A percentile compares a stretch with the other conserved stretches of the same genome.
phyloP scores from a whole-genome alignment of 2,329 filamentous ascomycete species.

The Phialocephala subalpina region DNA sequence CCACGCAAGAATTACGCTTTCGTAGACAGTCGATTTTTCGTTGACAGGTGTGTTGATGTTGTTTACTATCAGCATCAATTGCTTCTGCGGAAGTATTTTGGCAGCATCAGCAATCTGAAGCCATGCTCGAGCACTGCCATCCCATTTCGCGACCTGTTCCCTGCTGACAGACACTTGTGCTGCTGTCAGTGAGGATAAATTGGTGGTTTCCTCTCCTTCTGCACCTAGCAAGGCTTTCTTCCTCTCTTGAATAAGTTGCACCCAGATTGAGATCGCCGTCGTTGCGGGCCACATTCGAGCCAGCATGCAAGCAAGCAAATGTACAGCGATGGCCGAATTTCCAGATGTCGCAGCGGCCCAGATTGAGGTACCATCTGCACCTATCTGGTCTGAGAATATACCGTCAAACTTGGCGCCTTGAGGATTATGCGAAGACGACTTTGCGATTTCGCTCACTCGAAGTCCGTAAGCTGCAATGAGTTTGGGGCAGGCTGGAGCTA shows the following conservation, averaged over 20 bases:
- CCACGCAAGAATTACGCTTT: conserved; percentile 39
- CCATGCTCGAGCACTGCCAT: conserved; percentile 34
- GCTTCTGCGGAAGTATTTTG: conserved; percentile 17
- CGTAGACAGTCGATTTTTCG: conserved; percentile 26
- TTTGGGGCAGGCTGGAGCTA: conserved; percentile 40
- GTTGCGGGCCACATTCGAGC: conserved; percentile 42
- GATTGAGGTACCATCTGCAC: conserved; percentile 41
- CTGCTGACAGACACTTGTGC: background rate
- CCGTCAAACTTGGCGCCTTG: conserved; percentile 22
- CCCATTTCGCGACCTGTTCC: conserved; percentile 35
- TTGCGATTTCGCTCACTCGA: conserved; percentile 29
- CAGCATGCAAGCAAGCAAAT: conserved; percentile 48
- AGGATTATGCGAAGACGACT: conserved; percentile 2
- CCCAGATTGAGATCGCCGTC: conserved; percentile 47
- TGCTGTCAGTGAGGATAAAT: background rate
- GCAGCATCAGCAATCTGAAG: conserved; percentile 15
- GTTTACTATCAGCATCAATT: conserved; percentile 18
- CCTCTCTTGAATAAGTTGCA: conserved; percentile 41
- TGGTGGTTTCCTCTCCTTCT: background rate
- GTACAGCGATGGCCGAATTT: conserved; percentile 35
- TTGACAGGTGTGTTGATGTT: conserved; percentile 27
- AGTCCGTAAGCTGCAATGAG: conserved; percentile 34
- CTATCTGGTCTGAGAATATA: conserved; percentile 37
- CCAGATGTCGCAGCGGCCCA: conserved; percentile 46
- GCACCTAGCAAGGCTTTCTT: background rate